Percentiles rank a stretch among this genome's conserved stretches.
Conservation (phyloP, 2,329 filamentous ascomycete species). For the Aureobasidium subglaciale region DNA sequence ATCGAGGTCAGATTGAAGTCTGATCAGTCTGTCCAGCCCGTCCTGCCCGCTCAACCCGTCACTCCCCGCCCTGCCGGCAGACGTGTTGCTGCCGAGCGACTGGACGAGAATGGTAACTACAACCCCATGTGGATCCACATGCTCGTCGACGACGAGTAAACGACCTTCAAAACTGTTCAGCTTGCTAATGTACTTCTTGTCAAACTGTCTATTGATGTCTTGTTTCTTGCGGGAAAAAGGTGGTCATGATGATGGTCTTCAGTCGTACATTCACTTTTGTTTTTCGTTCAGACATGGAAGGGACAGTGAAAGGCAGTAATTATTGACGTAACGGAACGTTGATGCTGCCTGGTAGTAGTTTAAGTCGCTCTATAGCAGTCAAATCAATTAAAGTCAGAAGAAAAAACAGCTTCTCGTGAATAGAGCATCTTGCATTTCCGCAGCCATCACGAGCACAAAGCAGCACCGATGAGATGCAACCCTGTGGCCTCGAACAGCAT, state of each 20-base stretch:
- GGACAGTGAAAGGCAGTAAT: neutral
- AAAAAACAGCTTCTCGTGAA: no score
- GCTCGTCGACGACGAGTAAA: conserved; percentile 3
- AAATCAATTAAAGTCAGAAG: no score
- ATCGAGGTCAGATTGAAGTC: neutral
- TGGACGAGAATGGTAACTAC: neutral
- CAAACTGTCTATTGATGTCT: neutral
- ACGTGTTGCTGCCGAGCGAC: neutral
- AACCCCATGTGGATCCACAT: neutral
- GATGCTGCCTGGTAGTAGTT: neutral
- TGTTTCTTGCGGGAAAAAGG: conserved; percentile 3
- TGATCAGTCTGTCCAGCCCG: no score
- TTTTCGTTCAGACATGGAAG: neutral
- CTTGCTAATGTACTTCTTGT: neutral
- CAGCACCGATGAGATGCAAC: no score
- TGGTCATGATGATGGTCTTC: neutral
- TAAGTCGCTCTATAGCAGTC: neutral
- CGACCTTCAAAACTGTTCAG: no score
- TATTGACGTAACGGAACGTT: no score
- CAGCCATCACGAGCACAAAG: no score
- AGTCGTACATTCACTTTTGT: neutral
- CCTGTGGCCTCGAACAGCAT: no score
- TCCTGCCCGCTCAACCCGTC: no score
- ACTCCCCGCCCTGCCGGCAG: neutral
- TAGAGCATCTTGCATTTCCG: no score